Conservation (phyloP, 352 stramenopile species). For the Thalassiosira delicatula region DNA sequence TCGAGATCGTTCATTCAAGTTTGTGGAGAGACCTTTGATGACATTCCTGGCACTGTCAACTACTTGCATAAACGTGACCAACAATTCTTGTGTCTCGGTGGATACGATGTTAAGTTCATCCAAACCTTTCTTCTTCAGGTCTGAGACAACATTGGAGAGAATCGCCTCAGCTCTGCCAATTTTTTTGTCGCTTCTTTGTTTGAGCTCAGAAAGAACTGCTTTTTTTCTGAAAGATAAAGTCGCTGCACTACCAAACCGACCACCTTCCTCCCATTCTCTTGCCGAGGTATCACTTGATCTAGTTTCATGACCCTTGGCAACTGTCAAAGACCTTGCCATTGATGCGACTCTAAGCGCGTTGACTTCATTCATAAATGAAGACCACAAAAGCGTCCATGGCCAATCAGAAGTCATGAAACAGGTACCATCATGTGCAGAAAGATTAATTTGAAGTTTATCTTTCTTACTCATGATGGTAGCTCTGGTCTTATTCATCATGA, state of each 20-base stretch:
- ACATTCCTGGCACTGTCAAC: neutral
- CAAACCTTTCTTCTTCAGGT: neutral
- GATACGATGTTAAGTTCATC: neutral
- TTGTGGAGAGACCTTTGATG: neutral
- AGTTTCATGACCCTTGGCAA: neutral
- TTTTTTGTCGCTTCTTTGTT: neutral
- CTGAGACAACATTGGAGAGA: neutral
- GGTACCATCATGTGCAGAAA: neutral
- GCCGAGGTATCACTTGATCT: neutral
- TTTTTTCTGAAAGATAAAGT: neutral
- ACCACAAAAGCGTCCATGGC: slow-evolving; percentile 7
- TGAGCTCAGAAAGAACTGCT: neutral
- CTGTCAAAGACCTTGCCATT: neutral
- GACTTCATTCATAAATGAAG: slow-evolving; percentile 9
- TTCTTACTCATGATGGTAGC: neutral
- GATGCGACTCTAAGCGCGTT: neutral
- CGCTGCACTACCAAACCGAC: neutral
- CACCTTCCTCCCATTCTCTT: neutral
- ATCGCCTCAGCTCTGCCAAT: neutral
- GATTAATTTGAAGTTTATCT: neutral
- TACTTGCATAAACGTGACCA: neutral
- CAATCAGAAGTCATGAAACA: neutral
- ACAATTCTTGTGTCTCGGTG: neutral
- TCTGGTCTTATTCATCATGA: slow-evolving; percentile 19
- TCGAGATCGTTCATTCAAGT: neutral